A percentile compares a stretch with the other conserved stretches of the same genome.
These are phyloP conservation scores for Cyphellophora europaea DNA, from an alignment of 2,329 filamentous ascomycete genomes.

Conservation along the genomic window DNA sequence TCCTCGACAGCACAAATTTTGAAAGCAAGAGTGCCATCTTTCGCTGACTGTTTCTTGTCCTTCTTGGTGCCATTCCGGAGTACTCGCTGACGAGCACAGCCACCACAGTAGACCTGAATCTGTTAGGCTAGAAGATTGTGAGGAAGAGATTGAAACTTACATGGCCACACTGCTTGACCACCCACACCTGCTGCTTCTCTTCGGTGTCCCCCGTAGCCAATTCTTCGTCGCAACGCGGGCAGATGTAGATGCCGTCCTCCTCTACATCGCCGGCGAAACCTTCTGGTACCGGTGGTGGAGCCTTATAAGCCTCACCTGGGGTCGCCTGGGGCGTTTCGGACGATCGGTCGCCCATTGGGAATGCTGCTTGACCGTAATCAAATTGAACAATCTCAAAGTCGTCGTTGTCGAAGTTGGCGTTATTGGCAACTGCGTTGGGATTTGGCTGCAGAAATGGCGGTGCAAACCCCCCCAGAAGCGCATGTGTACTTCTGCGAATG, in stretches of 20 bases:
- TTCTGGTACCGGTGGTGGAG: constrained; percentile 54
- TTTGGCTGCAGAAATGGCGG: too few species aligned
- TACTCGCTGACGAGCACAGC: constrained; percentile 32
- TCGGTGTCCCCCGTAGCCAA: constrained; percentile 59
- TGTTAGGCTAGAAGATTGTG: background rate
- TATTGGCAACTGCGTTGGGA: too few species aligned
- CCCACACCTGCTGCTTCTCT: constrained; percentile 80
- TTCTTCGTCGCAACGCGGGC: constrained; percentile 79
- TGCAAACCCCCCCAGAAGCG: too few species aligned
- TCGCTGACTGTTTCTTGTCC: constrained; percentile 13
- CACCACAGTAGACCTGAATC: constrained; percentile 39
- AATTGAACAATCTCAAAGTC: constrained; percentile 16
- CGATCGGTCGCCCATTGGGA: constrained; percentile 24
- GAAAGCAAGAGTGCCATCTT: constrained; percentile 28
- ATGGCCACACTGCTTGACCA: constrained; percentile 83
- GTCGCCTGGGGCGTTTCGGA: constrained; percentile 15
- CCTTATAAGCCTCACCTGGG: constrained; percentile 40
- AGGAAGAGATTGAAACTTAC: constrained; percentile 42
- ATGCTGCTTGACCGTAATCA: constrained; percentile 34
- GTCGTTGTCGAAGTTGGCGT: too few species aligned
- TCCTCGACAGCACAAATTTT: constrained; percentile 33
- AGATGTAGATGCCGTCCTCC: constrained; percentile 66
- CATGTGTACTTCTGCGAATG: too few species aligned
- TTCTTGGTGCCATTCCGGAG: constrained; percentile 25
- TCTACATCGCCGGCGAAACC: constrained; percentile 73